Base-by-base conservation (phyloP, 2,329 filamentous ascomycete species). In the Trichophyton mentagrophytes region DNA sequence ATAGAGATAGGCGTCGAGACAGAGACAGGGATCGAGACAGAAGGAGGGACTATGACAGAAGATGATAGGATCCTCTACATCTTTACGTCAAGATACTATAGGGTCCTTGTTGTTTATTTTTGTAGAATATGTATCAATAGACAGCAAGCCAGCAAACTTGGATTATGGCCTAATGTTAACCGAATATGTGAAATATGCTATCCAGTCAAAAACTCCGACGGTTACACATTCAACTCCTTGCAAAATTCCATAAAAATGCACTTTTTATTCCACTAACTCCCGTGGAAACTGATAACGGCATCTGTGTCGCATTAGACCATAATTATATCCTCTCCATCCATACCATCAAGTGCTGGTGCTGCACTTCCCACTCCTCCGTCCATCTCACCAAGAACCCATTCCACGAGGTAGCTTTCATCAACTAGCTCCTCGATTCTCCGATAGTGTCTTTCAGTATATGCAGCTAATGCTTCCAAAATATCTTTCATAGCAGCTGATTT, bases 301-400 rank as follows among this genome's bases (percentile, higher is more conserved):
- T 27, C 20, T 20, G 7, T 17, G 9, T 9, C 15, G 15, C n/a
- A 22, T 44, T 68, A 73, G 58, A 74, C 62, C 73, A 76, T 76
- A 61, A 73, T 66, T 25, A 74, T 68, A 66, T 76, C 73, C 64
- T 74, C 71, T 64, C 69, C 68, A 56, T 72, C 67, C 7, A 62
- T 66, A 59, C 64, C 64, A 33, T 61, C 65, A 57, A 61, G 64
- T 53, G 64, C 30, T 27, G 36, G 36, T 11, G 15, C 57, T 3
- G n/a, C 36, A 8, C n/a, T 46, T 25, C 36, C 40, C 11, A 78
- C 63, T 86, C 80, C 71, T 80, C 71, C 87, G 69, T 95, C 90
- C 91, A 97, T 97, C 77, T 96, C 89, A 69, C 86, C 82, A 64
- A 97, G 78, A 64, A 92, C 95, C 80, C 95, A 97, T 74, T 96